Evolutionary conservation across 192 early-diverging fungal genomes (phyloP).

Genomic region (Mortierella alpina): DNA sequence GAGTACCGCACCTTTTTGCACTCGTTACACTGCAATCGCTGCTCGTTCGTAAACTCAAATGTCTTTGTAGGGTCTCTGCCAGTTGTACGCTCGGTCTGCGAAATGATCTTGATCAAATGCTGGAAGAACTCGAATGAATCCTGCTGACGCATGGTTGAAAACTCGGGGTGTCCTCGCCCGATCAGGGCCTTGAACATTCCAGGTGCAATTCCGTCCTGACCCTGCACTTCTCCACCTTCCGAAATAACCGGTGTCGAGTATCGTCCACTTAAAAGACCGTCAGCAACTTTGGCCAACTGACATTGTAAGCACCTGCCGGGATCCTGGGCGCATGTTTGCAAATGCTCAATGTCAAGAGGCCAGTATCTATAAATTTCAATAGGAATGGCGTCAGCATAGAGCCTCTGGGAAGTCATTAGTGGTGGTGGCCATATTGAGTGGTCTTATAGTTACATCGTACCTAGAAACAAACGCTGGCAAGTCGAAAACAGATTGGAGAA

Average conservation of each 20-base stretch:
- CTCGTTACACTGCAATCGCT: conserved; percentile 86
- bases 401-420: neutral
- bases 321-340: conserved; percentile 57
- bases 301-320: conserved; percentile 88
- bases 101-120: conserved; percentile 77
- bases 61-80: conserved; percentile 77
- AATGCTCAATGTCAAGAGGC: conserved; percentile 59
- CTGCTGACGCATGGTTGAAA: conserved; percentile 96
- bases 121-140: conserved; percentile 96
- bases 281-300: conserved; percentile 91
- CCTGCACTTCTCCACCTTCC: conserved; percentile 56
- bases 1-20: conserved; percentile 89
- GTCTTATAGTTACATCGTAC: conserved; percentile 47
- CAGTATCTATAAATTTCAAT: conserved; percentile 29
- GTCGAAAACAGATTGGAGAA: conserved; percentile 90
- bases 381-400: neutral
- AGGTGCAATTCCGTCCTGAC: conserved; percentile 88
- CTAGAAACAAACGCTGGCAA: conserved; percentile 81
- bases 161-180: conserved; percentile 92
- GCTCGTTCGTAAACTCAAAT: conserved; percentile 85
- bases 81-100: conserved; percentile 79
- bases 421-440: neutral
- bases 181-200: conserved; percentile 92
- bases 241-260: conserved; percentile 73
- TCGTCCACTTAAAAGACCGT: conserved; percentile 90